phyloP scores from a whole-genome alignment of 1,139 yeast genomes.

The Eremothecium gossypii region DNA sequence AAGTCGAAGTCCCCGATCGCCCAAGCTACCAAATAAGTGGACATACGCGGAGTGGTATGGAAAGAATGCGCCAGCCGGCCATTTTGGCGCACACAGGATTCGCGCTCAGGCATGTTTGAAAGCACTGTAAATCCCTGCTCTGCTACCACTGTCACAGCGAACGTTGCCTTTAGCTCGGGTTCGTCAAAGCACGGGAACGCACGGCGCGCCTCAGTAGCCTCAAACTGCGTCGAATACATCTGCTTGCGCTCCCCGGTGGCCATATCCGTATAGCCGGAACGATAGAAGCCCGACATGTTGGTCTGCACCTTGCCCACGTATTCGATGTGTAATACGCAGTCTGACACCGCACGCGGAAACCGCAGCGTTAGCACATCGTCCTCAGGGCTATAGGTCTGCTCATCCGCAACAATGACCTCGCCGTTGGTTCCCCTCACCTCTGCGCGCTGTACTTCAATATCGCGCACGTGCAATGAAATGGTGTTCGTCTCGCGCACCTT shows the following conservation, averaged over 20 bases:
- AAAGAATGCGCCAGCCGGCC: slow-evolving; percentile 43
- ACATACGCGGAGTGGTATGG: slow-evolving; percentile 59
- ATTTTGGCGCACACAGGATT: slow-evolving; percentile 41
- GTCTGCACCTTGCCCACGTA: slow-evolving; percentile 13
- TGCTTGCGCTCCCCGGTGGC: slow-evolving; percentile 46
- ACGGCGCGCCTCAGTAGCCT: slow-evolving; percentile 81
- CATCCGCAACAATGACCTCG: background rate
- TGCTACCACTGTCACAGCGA: slow-evolving; percentile 56
- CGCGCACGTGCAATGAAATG: slow-evolving; percentile 10
- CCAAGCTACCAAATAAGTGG: slow-evolving; percentile 70
- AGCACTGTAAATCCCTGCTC: slow-evolving; percentile 53
- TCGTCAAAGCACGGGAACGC: slow-evolving; percentile 85
- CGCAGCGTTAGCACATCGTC: slow-evolving; percentile 8
- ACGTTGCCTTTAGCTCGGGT: slow-evolving; percentile 71
- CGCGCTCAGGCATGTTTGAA: slow-evolving; percentile 68
- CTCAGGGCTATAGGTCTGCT: slow-evolving; percentile 5
- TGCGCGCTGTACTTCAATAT: slow-evolving; percentile 6
- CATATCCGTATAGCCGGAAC: slow-evolving; percentile 51
- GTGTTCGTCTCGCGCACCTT: slow-evolving; percentile 4
- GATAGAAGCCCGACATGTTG: slow-evolving; percentile 76
- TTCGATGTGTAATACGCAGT: slow-evolving; percentile 6
- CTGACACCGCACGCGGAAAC: slow-evolving; percentile 2
- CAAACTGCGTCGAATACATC: slow-evolving; percentile 81
- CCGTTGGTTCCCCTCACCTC: slow-evolving; percentile 1
- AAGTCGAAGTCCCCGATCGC: slow-evolving; percentile 69